Evolutionary conservation across 495 filamentous ascomycete genomes (phyloP).

Genomic region (Opeltia flavorubescens): DNA sequence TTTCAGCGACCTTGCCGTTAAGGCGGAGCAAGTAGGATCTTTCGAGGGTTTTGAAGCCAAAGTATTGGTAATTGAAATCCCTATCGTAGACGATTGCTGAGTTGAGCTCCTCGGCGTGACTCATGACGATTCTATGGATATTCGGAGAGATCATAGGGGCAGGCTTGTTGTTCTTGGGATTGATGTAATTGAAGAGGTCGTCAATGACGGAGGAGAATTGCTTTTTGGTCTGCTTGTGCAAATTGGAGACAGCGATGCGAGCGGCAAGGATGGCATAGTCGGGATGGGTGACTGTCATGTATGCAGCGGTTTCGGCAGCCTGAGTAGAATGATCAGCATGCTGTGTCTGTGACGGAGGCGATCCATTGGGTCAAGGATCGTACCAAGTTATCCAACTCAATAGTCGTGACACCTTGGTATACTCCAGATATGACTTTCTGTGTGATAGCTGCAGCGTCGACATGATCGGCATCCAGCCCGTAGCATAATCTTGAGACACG

Average conservation of each 20-base stretch:
- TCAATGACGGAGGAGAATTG: constrained; percentile 89
- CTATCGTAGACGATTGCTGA: constrained; percentile 98
- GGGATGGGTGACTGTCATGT: constrained; percentile 98
- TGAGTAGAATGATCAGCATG: constrained; percentile 23
- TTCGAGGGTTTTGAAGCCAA: constrained; percentile 98
- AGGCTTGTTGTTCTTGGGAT: constrained; percentile 74
- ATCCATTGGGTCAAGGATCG: neutral
- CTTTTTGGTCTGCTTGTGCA: constrained; percentile 99
- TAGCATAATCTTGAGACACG: constrained; percentile 96
- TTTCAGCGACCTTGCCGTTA: constrained; percentile 84
- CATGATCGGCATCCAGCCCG: constrained; percentile 87
- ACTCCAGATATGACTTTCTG: constrained; percentile 99
- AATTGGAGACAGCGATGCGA: constrained; percentile 96
- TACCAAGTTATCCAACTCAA: constrained; percentile 94
- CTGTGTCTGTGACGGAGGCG: neutral
- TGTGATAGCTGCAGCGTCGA: constrained; percentile 95
- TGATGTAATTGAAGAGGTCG: constrained; percentile 91
- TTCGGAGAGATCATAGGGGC: constrained; percentile 88
- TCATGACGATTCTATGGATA: constrained; percentile 83
- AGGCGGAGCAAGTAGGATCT: constrained; percentile 90
- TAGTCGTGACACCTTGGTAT: constrained; percentile 92
- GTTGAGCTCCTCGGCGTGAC: constrained; percentile 89
- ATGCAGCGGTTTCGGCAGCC: constrained; percentile 97
- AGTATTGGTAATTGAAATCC: constrained; percentile 99
- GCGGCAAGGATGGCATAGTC: constrained; percentile 98